Evolutionary conservation across 2,329 filamentous ascomycete genomes (phyloP), one percentile per base, ranked within the genome.

Genomic region (Penicillium corylophilum): DNA sequence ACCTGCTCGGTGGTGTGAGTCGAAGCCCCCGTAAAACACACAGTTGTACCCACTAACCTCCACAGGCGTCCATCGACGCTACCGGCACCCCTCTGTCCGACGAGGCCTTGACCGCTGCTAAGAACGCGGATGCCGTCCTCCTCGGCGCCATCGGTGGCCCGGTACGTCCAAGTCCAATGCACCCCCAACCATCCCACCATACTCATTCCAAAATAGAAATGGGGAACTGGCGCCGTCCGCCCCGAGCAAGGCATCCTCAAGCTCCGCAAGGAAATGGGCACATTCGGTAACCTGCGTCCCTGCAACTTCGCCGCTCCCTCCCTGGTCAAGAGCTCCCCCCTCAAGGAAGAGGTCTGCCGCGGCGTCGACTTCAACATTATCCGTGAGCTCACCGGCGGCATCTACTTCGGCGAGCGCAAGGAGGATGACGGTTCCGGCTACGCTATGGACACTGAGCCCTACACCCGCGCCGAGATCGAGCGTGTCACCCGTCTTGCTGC

Each of bases 61-160:
- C 44, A 15, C 23, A 96, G 91, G 88, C 85, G 72, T 96, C 92
- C 43, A 96, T 97, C 74, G 86, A 96, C 67, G 85, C 85, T 16
- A 84, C 85, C 67, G 89, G 90, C 64, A 82, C 77, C 26, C 86
- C 93, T 26, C 79, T 97, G 55, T 95, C 91, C 47, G 86, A 94
- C 63, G 84, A 88, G 65, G 90, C 91, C 56, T 87, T 97, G 64
- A 77, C 77, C 13, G 91, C 90, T 31, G 91, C 90, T 61, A 92
- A 95, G 74, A 79, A 82, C 46, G 91, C 92, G 58, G 88, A 96
- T 73, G 93, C 92, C 35, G 88, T 97, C 54, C 85, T 97, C 53
- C 85, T 97, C 48, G 93, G 92, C 62, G 90, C 93, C 63, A 95
- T 97, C 67, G 93, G 93, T 63, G 93, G 93, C n/a, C 93, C 94